Evolutionary conservation across 768 basidiomycete species (phyloP).

Genomic region (Suillus variegatus): DNA sequence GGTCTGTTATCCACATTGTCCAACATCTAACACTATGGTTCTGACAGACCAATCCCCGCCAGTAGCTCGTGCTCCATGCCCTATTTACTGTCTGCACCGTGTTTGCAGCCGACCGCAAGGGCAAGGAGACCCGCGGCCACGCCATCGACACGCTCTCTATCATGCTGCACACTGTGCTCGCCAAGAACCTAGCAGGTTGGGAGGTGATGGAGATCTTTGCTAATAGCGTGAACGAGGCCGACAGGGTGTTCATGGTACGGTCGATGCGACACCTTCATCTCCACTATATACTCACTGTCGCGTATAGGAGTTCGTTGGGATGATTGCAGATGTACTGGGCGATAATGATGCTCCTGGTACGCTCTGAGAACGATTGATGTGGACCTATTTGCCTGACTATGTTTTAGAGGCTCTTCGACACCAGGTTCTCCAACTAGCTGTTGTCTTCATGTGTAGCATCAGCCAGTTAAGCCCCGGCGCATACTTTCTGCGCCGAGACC

Average conservation of each 20-base stretch:
- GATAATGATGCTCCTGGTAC: conserved; percentile 48
- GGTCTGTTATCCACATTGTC: conserved; percentile 35
- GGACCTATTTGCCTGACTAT: not conserved
- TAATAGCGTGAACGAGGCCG: conserved; percentile 58
- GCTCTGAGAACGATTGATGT: not conserved
- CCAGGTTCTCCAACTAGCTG: conserved; percentile 54
- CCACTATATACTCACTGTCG: not conserved
- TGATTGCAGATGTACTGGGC: conserved; percentile 47
- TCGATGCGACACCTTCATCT: conserved; percentile 13
- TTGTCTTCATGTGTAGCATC: conserved; percentile 60
- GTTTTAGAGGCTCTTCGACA: conserved; percentile 49
- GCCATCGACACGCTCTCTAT: conserved; percentile 55
- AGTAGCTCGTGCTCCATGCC: conserved; percentile 52
- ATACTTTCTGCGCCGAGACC: conserved; percentile 63
- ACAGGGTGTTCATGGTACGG: conserved; percentile 54
- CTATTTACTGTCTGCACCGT: conserved; percentile 50
- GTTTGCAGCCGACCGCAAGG: conserved; percentile 36
- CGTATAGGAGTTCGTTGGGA: conserved; percentile 49
- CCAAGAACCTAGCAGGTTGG: conserved; percentile 66
- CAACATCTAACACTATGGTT: not conserved
- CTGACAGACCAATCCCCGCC: conserved; percentile 14
- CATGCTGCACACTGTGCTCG: conserved; percentile 47
- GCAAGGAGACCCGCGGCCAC: conserved; percentile 30
- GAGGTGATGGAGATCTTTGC: conserved; percentile 73
- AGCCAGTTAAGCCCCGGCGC: conserved; percentile 70